Conservation (phyloP, 257 asterid species). For the Nicotiana undulata region DNA sequence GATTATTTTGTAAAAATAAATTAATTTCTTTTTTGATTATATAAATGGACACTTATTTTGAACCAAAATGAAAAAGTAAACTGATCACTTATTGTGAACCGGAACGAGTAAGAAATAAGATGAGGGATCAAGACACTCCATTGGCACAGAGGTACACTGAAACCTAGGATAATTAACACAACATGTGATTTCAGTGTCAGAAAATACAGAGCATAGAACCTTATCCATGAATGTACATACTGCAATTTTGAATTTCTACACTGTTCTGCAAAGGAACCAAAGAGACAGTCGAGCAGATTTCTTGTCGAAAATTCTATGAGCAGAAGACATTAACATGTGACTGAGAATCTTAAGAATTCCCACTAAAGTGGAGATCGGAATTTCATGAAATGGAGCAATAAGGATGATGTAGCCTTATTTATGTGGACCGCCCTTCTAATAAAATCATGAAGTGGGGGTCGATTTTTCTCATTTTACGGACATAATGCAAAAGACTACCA, state of each 20-base stretch:
- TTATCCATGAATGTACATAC: background rate
- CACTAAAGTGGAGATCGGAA: background rate
- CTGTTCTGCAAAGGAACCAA: background rate
- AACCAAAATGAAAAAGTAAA: no score
- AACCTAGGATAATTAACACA: background rate
- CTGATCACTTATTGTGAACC: no score
- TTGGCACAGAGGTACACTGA: constrained; percentile 1
- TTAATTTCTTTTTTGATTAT: no score
- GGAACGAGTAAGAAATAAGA: no score
- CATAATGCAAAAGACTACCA: no score
- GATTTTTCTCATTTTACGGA: no score
- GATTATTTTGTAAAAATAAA: no score
- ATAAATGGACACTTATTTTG: no score
- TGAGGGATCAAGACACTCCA: background rate
- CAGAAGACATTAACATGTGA: constrained; percentile 36
- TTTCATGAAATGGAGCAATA: background rate
- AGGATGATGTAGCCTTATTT: no score
- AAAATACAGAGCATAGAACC: background rate
- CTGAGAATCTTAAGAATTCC: background rate
- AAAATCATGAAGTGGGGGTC: no score
- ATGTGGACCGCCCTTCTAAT: no score
- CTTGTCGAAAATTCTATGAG: background rate
- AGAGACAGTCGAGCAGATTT: background rate
- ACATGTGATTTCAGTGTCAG: background rate
- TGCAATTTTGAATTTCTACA: background rate